A percentile compares a stretch with the other conserved stretches of the same genome.
Conservation (phyloP, 306 rosid species). For the Rosa rugosa region DNA sequence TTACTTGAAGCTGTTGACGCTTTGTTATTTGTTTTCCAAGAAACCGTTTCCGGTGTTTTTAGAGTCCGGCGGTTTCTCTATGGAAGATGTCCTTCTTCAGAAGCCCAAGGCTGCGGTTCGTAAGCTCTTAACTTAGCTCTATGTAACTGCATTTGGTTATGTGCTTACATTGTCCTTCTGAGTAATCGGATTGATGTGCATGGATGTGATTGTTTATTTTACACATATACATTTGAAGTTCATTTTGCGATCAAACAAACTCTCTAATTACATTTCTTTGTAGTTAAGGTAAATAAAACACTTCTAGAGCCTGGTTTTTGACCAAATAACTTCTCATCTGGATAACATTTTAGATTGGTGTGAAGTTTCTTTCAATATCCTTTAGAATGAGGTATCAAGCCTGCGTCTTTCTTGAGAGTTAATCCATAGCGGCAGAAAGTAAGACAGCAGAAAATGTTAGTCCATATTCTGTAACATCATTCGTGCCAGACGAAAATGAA, state of each 20-base stretch:
- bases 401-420: not conserved
- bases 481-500: not conserved
- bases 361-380: not conserved
- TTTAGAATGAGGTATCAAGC: not conserved
- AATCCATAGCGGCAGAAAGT: not conserved
- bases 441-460: not conserved
- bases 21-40: constrained; percentile 82
- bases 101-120: constrained; percentile 95
- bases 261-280: not conserved
- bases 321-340: not conserved
- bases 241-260: too few species aligned
- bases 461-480: not conserved
- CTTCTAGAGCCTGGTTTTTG: not conserved
- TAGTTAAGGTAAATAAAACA: not conserved
- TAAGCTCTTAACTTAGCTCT: not conserved
- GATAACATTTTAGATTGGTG: not conserved
- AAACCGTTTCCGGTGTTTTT: constrained; percentile 89
- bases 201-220: not conserved
- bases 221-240: not conserved
- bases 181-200: not conserved
- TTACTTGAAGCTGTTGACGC: constrained; percentile 69
- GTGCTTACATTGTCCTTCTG: not conserved
- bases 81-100: constrained; percentile 82
- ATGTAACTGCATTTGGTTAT: not conserved
- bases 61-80: constrained; percentile 75